Evolutionary conservation across 345 rosid genomes (phyloP).

Genomic region (Salix exigua): DNA sequence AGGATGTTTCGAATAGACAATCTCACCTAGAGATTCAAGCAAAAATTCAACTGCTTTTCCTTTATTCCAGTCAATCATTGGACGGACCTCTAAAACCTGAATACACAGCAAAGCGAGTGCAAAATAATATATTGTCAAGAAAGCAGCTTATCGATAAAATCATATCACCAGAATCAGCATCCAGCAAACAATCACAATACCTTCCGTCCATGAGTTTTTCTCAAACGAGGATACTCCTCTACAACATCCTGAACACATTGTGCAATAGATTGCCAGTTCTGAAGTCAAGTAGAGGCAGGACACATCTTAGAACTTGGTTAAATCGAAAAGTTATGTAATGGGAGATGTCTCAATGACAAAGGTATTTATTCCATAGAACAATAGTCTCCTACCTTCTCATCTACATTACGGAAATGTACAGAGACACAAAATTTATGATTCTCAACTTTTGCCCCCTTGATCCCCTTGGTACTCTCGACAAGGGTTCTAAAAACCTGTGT

Average conservation of each 20-base stretch:
- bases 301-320: not conserved
- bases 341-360: not conserved
- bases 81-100: constrained; percentile 98
- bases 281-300: constrained; percentile 10
- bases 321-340: not conserved
- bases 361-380: not conserved
- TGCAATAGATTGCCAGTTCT: constrained; percentile 82
- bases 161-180: not conserved
- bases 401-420: constrained; percentile 98
- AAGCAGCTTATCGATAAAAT: not conserved
- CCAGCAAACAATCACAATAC: constrained; percentile 17
- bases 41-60: constrained; percentile 95
- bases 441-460: constrained; percentile 84
- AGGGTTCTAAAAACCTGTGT: constrained; percentile 80
- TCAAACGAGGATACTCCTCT: constrained; percentile 72
- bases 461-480: constrained; percentile 58
- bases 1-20: not conserved
- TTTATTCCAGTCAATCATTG: constrained; percentile 86
- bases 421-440: constrained; percentile 92
- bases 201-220: constrained; percentile 70
- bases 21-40: constrained; percentile 81
- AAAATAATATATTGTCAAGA: not conserved
- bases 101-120: not conserved
- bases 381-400: constrained; percentile 54
- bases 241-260: constrained; percentile 81